phyloP scores from a whole-genome alignment of 495 filamentous ascomycete species.

The Penicillium mononematosum region DNA sequence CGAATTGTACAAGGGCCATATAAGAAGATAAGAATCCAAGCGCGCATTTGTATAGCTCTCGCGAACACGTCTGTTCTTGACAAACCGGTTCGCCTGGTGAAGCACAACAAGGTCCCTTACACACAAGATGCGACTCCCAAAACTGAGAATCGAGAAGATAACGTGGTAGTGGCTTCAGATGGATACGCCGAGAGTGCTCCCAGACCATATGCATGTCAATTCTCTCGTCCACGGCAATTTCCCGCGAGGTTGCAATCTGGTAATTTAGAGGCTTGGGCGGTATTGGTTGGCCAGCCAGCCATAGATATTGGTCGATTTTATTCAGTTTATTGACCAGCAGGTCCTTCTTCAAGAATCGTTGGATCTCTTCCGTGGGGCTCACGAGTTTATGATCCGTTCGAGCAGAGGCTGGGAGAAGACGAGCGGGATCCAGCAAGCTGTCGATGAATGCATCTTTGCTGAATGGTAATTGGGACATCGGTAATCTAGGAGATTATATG shows the following conservation, averaged over 20 bases:
- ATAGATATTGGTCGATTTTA: constrained; percentile 38
- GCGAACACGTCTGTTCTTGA: neutral
- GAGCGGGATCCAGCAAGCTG: neutral
- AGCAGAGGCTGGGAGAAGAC: constrained; percentile 3
- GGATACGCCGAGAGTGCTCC: constrained; percentile 33
- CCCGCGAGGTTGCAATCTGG: constrained; percentile 40
- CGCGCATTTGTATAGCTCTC: constrained; percentile 21
- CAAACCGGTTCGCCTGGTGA: neutral
- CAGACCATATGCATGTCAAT: constrained; percentile 45
- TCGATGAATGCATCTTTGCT: neutral
- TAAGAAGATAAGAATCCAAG: constrained; percentile 48
- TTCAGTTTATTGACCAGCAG: constrained; percentile 24
- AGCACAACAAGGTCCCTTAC: constrained; percentile 1
- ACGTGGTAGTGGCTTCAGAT: constrained; percentile 47
- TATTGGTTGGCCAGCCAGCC: constrained; percentile 49
- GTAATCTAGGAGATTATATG: too few species aligned
- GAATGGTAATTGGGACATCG: neutral
- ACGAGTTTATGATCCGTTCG: neutral
- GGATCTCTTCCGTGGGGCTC: constrained; percentile 1
- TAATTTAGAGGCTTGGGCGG: constrained; percentile 48
- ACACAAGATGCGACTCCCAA: constrained; percentile 31
- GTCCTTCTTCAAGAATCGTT: constrained; percentile 3
- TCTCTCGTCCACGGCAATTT: constrained; percentile 44
- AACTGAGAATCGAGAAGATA: constrained; percentile 42
- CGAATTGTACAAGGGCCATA: constrained; percentile 40